These are phyloP conservation scores for Gymnopus androsaceus DNA, from an alignment of 1,284 basidiomycete genomes.

Conservation along the genomic window DNA sequence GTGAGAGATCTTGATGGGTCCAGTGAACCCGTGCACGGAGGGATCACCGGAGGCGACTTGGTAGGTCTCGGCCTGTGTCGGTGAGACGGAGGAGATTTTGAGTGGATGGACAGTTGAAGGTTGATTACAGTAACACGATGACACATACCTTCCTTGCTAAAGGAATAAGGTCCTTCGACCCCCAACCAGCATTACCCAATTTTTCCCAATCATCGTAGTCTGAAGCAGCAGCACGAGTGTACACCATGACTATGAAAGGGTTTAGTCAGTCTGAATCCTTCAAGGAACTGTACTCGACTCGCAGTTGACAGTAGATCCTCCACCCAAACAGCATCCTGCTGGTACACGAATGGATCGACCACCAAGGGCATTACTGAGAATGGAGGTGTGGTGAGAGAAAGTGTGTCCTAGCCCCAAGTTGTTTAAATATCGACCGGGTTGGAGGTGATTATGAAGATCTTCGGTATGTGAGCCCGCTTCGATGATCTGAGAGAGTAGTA, in stretches of 20 bases:
- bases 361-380: conserved; percentile 43
- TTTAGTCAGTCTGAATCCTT: neutral
- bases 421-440: conserved; percentile 49
- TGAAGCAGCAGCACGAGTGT: conserved; percentile 48
- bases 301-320: conserved; percentile 65
- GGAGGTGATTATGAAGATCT: conserved; percentile 45
- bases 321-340: conserved; percentile 53
- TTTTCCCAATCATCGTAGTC: conserved; percentile 51
- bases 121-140: too few species aligned
- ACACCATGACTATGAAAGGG: conserved; percentile 46
- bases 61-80: conserved; percentile 59
- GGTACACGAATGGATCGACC: conserved; percentile 45
- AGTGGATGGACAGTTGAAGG: too few species aligned
- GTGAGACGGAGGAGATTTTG: too few species aligned
- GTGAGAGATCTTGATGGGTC: conserved; percentile 54
- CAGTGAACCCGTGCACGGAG: conserved; percentile 50
- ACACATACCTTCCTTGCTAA: conserved; percentile 43
- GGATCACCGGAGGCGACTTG: conserved; percentile 29
- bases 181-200: conserved; percentile 46
- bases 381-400: conserved; percentile 42
- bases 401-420: conserved; percentile 39
- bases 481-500: conserved; percentile 32
- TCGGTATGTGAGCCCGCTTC: conserved; percentile 49
- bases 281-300: conserved; percentile 23
- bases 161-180: conserved; percentile 43